Percentiles rank a stretch among this genome's conserved stretches.
Conservation (phyloP, 768 basidiomycete species). For the Sutorius australiensis region DNA sequence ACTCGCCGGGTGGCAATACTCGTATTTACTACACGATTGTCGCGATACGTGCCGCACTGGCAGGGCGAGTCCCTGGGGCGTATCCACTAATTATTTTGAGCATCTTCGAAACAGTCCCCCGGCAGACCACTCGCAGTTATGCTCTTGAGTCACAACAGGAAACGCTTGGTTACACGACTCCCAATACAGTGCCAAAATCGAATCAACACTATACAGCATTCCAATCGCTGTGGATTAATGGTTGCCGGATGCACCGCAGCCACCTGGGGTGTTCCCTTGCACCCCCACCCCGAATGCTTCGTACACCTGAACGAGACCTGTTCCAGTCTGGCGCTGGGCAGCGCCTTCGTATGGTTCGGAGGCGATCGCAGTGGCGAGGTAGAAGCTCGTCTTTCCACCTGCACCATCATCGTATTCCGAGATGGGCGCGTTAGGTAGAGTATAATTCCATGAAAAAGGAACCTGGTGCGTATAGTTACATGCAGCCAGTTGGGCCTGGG, state of each 20-base stretch:
- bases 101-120: no score
- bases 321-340: not conserved
- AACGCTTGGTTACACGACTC: no score
- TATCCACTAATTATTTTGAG: no score
- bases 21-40: no score
- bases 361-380: not conserved
- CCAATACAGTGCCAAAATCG: not conserved
- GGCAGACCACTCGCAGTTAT: no score
- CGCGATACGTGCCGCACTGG: no score
- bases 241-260: not conserved
- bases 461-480: constrained; percentile 1
- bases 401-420: constrained; percentile 4
- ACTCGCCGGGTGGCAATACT: no score
- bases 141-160: no score
- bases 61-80: no score
- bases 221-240: not conserved
- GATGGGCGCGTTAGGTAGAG: not conserved
- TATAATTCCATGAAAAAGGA: constrained; percentile 9
- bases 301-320: constrained; percentile 6
- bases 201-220: not conserved
- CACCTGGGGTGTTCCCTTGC: not conserved
- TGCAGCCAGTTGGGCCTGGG: constrained; percentile 5
- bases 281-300: not conserved
- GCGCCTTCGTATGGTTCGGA: not conserved
- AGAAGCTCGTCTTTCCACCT: constrained; percentile 6